Conservation (phyloP, 805 yeast species). For the Hanseniaspora opuntiae region DNA sequence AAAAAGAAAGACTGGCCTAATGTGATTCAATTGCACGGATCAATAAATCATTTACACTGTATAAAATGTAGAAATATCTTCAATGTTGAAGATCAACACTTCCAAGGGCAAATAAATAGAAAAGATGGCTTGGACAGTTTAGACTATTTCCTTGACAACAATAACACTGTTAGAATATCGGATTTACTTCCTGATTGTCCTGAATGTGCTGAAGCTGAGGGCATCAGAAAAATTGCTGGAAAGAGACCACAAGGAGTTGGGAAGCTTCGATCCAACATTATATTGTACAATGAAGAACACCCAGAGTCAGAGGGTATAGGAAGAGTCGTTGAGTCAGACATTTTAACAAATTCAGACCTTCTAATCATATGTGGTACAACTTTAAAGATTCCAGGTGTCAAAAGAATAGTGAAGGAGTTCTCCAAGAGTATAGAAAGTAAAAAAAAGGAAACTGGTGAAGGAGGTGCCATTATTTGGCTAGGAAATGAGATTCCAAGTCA, state of each 20-base stretch:
- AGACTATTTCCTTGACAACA: conserved; percentile 18
- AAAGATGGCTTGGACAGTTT: neutral
- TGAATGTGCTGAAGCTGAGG: conserved; percentile 48
- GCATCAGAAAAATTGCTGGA: conserved; percentile 45
- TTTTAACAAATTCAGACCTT: conserved; percentile 58
- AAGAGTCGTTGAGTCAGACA: conserved; percentile 52
- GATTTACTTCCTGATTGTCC: conserved; percentile 42
- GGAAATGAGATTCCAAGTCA: conserved; percentile 43
- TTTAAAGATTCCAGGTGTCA: conserved; percentile 63
- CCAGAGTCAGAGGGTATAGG: conserved; percentile 87
- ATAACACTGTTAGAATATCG: conserved; percentile 13
- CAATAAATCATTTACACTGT: conserved; percentile 58
- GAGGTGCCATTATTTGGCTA: conserved; percentile 50
- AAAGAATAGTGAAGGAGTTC: conserved; percentile 47
- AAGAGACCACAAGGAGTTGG: conserved; percentile 53
- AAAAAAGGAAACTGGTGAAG: conserved; percentile 15
- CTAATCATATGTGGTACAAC: conserved; percentile 75
- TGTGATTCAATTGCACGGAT: conserved; percentile 76
- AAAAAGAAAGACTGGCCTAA: conserved; percentile 34
- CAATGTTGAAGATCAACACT: conserved; percentile 37
- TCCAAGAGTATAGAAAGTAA: conserved; percentile 42
- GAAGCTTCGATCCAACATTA: conserved; percentile 49
- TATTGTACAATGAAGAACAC: conserved; percentile 59
- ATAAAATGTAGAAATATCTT: conserved; percentile 56
- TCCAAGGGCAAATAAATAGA: conserved; percentile 22